phyloP scores from a whole-genome alignment of 176 grass and related monocot species.

The Pharus latifolius region DNA sequence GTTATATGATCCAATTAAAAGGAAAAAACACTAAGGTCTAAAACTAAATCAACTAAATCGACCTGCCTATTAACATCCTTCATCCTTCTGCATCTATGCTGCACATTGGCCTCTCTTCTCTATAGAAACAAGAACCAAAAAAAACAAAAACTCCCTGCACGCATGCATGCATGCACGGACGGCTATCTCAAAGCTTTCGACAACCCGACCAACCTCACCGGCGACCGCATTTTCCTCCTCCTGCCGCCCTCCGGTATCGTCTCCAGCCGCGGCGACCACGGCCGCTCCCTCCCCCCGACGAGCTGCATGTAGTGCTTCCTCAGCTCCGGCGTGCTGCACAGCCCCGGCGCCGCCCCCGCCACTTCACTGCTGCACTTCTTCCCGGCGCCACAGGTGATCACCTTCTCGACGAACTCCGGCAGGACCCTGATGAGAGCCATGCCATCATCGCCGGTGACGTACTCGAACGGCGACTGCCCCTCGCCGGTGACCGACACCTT shows the following conservation, averaged over 20 bases:
- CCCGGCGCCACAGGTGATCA: slow-evolving; percentile 27
- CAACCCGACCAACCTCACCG: slow-evolving; percentile 16
- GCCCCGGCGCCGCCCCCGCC: background rate
- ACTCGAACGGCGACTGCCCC: slow-evolving; percentile 50
- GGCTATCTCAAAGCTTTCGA: slow-evolving; percentile 19
- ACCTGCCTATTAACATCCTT: too few species aligned
- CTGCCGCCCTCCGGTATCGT: slow-evolving; percentile 60
- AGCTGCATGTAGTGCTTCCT: slow-evolving; percentile 82
- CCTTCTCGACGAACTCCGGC: slow-evolving; percentile 73
- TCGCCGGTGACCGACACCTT: slow-evolving; percentile 31
- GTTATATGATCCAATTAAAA: too few species aligned
- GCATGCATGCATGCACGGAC: background rate
- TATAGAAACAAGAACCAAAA: background rate
- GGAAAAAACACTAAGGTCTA: too few species aligned
- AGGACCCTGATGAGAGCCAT: slow-evolving; percentile 56
- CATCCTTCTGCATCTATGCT: too few species aligned
- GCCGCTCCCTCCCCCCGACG: slow-evolving; percentile 39
- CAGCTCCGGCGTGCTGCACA: slow-evolving; percentile 83
- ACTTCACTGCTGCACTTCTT: background rate
- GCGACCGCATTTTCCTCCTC: slow-evolving; percentile 31
- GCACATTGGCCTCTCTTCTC: background rate
- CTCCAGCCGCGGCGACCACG: slow-evolving; percentile 76
- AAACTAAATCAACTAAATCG: too few species aligned
- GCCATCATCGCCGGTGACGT: slow-evolving; percentile 57
- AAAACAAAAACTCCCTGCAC: background rate